phyloP scores from a whole-genome alignment of 106 monocot genomes.

The Iris macrosiphon region DNA sequence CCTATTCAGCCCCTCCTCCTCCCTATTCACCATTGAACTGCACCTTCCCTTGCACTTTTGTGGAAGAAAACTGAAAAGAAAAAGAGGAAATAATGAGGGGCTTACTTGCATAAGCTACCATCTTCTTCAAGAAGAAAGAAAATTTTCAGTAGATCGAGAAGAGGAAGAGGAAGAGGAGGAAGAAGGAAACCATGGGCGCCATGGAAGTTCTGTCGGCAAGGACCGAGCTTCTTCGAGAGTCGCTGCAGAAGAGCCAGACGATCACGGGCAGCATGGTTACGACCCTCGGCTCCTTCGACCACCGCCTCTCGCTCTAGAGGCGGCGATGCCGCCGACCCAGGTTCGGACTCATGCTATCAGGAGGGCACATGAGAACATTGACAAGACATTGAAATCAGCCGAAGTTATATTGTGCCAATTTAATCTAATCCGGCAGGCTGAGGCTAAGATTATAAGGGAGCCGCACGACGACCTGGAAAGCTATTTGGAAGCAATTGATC shows the following conservation, averaged over 20 bases:
- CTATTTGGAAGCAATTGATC: constrained; percentile 62
- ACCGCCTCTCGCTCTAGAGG: constrained; percentile 55
- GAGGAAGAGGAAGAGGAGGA: not conserved
- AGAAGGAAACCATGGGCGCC: constrained; percentile 10
- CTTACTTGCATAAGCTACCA: too few relatives aligned
- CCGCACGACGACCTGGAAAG: constrained; percentile 75
- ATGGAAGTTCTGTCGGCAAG: constrained; percentile 25
- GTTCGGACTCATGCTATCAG: constrained; percentile 64
- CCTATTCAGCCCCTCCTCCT: too few relatives aligned
- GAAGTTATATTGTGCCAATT: constrained; percentile 54
- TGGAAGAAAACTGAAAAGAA: too few relatives aligned
- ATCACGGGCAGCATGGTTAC: constrained; percentile 35
- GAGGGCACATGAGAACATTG: constrained; percentile 64
- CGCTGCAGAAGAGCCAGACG: constrained; percentile 26
- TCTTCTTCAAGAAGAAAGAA: too few relatives aligned
- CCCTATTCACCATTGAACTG: too few relatives aligned
- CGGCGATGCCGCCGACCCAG: constrained; percentile 64
- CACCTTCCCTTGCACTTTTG: too few relatives aligned
- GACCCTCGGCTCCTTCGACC: constrained; percentile 55
- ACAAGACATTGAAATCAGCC: constrained; percentile 41
- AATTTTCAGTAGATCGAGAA: too few relatives aligned
- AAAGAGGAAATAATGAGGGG: too few relatives aligned
- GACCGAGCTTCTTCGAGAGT: constrained; percentile 37
- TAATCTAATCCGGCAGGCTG: constrained; percentile 58
- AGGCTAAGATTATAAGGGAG: constrained; percentile 58